These are phyloP conservation scores for Flaveria linearis DNA, from an alignment of 129 eudicot genomes.

Conservation along the genomic window DNA sequence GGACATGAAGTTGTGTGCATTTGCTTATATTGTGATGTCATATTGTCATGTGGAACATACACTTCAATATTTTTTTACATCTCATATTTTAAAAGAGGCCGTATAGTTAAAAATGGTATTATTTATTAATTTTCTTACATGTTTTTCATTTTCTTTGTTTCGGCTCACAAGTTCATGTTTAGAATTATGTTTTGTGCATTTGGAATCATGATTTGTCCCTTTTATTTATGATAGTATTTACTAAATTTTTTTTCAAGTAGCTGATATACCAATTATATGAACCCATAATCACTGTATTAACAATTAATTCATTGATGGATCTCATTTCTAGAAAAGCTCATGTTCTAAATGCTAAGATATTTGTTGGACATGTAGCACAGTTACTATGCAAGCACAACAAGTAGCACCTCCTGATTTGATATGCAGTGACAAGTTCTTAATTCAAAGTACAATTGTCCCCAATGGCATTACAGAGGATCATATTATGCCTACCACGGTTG, in stretches of 20 bases:
- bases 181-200: neutral
- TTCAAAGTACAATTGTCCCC: constrained; percentile 56
- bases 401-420: constrained; percentile 45
- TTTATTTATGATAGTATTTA: neutral
- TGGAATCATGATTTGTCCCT: constrained; percentile 9
- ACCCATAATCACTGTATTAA: constrained; percentile 11
- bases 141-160: neutral
- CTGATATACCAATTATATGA: constrained; percentile 1
- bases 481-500: constrained; percentile 50
- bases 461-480: constrained; percentile 46
- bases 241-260: neutral
- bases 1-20: neutral
- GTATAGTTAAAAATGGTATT: neutral
- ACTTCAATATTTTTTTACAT: neutral
- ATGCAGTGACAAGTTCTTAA: constrained; percentile 71
- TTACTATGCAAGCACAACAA: constrained; percentile 54
- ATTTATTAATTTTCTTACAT: neutral
- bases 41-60: neutral
- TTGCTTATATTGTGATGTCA: constrained; percentile 6
- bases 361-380: constrained; percentile 37
- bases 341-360: neutral
- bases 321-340: constrained; percentile 13
- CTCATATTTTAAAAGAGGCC: neutral
- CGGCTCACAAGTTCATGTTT: constrained; percentile 3
- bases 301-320: constrained; percentile 7